phyloP scores from a whole-genome alignment of 345 rosid species.

The Barbarea vulgaris region DNA sequence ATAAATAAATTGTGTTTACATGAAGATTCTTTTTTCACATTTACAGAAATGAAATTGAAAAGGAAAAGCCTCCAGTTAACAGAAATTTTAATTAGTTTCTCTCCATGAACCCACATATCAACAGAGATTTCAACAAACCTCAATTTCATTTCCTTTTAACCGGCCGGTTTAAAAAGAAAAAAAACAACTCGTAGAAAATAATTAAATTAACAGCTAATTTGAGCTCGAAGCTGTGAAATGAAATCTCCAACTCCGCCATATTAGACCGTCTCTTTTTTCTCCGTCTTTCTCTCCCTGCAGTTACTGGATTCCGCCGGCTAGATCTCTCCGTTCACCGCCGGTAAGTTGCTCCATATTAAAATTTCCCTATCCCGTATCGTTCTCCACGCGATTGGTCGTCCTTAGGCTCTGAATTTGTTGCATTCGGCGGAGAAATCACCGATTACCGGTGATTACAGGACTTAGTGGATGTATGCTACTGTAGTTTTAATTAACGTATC shows the following conservation, averaged over 20 bases:
- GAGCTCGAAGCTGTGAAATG: conserved; percentile 18
- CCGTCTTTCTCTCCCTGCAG: conserved; percentile 31
- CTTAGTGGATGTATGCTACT: conserved; percentile 1
- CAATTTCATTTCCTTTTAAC: background rate
- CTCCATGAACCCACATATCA: background rate
- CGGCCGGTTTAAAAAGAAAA: background rate
- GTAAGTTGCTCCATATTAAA: background rate
- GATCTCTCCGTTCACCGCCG: conserved; percentile 35
- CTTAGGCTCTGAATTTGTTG: conserved; percentile 4
- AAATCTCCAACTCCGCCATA: conserved; percentile 24
- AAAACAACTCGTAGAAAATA: background rate
- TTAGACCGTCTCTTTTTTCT: conserved; percentile 25
- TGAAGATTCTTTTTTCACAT: background rate
- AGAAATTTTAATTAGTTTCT: background rate
- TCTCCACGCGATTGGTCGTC: background rate
- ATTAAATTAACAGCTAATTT: conserved; percentile 22
- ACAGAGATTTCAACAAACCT: background rate
- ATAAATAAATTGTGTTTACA: background rate
- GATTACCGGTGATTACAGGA: conserved; percentile 10
- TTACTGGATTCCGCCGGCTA: conserved; percentile 39
- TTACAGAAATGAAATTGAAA: background rate
- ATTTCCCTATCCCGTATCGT: background rate
- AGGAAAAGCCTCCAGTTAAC: background rate
- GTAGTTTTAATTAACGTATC: background rate
- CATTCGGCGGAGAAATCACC: conserved; percentile 21